These are phyloP conservation scores for Fusarium bactridioides DNA, from an alignment of 2,329 filamentous ascomycete genomes.

Conservation along the genomic window DNA sequence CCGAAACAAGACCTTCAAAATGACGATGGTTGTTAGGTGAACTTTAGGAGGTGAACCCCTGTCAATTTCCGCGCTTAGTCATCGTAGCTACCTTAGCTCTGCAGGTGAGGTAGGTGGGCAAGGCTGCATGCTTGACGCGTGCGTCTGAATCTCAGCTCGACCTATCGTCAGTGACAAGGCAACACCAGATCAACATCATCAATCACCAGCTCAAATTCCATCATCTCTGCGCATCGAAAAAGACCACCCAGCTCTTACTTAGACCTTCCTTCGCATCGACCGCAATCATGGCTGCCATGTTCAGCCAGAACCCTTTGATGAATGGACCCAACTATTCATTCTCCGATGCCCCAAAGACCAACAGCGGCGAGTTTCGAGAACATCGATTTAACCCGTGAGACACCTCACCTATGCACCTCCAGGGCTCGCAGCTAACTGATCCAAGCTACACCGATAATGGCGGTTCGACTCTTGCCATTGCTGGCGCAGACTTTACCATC, in stretches of 20 bases:
- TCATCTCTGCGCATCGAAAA: conserved; percentile 14
- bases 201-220: conserved; percentile 10
- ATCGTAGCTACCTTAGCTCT: conserved; percentile 48
- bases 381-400: conserved; percentile 93
- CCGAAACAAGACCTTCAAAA: conserved; percentile 23
- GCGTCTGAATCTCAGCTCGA: conserved; percentile 44
- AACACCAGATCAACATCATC: conserved; percentile 29
- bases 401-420: background rate
- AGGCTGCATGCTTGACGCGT: conserved; percentile 63
- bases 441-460: conserved; percentile 95
- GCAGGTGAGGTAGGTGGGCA: conserved; percentile 43
- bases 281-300: conserved; percentile 68
- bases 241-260: background rate
- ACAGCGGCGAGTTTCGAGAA: conserved; percentile 66
- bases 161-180: conserved; percentile 30
- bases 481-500: conserved; percentile 92
- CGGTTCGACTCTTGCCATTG: conserved; percentile 93
- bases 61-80: conserved; percentile 49
- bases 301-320: conserved; percentile 74
- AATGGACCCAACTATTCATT: conserved; percentile 76
- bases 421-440: conserved; percentile 7
- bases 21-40: conserved; percentile 32
- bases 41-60: conserved; percentile 39
- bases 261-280: background rate
- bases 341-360: conserved; percentile 65